phyloP scores from a whole-genome alignment of 1,284 basidiomycete species.

The Fomitopsis pinicola region DNA sequence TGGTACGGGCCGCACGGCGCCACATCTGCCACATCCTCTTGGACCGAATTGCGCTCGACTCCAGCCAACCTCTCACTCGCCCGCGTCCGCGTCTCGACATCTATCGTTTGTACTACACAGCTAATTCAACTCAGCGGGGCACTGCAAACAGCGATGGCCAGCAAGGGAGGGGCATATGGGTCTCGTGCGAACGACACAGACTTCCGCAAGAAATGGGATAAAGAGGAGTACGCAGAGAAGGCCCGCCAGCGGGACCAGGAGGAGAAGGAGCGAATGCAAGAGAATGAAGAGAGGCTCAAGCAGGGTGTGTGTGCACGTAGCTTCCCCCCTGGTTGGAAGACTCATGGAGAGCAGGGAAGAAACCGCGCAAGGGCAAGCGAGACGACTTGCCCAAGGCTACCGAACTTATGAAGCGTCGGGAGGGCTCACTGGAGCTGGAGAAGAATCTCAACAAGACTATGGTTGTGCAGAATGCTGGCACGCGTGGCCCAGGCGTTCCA shows the following conservation, averaged over 20 bases:
- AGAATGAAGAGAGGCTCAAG: constrained; percentile 80
- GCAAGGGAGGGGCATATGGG: constrained; percentile 56
- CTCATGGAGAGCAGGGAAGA: constrained; percentile 63
- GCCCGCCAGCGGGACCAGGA: constrained; percentile 74
- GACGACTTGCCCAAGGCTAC: constrained; percentile 85
- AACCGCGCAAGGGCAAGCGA: constrained; percentile 59
- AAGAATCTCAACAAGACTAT: constrained; percentile 92
- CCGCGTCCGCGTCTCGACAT: too few species aligned
- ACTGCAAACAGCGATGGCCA: constrained; percentile 40
- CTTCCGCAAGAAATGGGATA: constrained; percentile 84
- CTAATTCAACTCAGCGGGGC: neutral
- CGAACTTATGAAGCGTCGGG: constrained; percentile 83
- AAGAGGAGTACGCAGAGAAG: constrained; percentile 76
- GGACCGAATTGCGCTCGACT: too few species aligned
- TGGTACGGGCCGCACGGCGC: too few species aligned
- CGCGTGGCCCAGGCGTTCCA: constrained; percentile 79
- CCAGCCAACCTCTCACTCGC: too few species aligned
- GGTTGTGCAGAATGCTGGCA: constrained; percentile 81
- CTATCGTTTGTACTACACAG: too few species aligned
- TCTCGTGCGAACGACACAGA: constrained; percentile 68
- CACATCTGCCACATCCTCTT: too few species aligned
- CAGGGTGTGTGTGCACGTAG: constrained; percentile 50
- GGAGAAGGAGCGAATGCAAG: constrained; percentile 77
- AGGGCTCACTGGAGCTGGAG: constrained; percentile 77
- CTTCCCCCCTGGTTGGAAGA: neutral